phyloP scores from a whole-genome alignment of 1,284 basidiomycete species.

The Boletus smithii region DNA sequence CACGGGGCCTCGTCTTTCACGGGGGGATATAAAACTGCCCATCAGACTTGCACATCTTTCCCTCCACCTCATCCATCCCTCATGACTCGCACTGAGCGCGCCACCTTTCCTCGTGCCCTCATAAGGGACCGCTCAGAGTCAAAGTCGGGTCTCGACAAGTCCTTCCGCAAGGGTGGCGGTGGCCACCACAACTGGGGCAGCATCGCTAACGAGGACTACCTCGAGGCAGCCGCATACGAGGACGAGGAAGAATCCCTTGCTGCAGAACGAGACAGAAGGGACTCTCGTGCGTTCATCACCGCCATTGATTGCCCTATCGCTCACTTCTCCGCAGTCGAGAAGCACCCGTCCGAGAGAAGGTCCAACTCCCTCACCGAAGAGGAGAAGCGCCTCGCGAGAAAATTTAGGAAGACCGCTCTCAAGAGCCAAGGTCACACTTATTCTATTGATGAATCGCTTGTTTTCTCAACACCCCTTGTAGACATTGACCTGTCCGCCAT shows the following conservation, averaged over 20 bases:
- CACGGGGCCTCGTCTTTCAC: no score
- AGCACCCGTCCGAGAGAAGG: slow-evolving; percentile 27
- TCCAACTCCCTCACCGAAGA: slow-evolving; percentile 54
- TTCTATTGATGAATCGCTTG: neutral
- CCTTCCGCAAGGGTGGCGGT: slow-evolving; percentile 73
- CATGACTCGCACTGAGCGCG: slow-evolving; percentile 79
- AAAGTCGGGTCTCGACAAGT: slow-evolving; percentile 71
- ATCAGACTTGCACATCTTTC: neutral
- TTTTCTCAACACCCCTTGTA: slow-evolving; percentile 24
- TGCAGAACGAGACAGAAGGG: slow-evolving; percentile 28
- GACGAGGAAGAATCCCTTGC: slow-evolving; percentile 50
- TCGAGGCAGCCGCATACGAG: slow-evolving; percentile 51
- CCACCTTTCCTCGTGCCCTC: slow-evolving; percentile 70
- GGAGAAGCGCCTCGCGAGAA: slow-evolving; percentile 59
- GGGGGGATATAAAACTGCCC: slow-evolving; percentile 26
- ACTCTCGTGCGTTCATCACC: slow-evolving; percentile 24
- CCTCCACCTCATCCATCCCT: slow-evolving; percentile 10
- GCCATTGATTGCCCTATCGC: slow-evolving; percentile 11
- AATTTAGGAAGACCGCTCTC: slow-evolving; percentile 66
- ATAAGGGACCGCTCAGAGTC: slow-evolving; percentile 76
- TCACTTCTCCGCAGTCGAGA: slow-evolving; percentile 13
- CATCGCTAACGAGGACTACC: slow-evolving; percentile 57
- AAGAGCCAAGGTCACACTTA: slow-evolving; percentile 52
- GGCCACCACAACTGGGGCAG: slow-evolving; percentile 85
- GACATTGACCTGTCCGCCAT: slow-evolving; percentile 73